Evolutionary conservation across 805 yeast genomes (phyloP).

Genomic region (Pichia heedii): DNA sequence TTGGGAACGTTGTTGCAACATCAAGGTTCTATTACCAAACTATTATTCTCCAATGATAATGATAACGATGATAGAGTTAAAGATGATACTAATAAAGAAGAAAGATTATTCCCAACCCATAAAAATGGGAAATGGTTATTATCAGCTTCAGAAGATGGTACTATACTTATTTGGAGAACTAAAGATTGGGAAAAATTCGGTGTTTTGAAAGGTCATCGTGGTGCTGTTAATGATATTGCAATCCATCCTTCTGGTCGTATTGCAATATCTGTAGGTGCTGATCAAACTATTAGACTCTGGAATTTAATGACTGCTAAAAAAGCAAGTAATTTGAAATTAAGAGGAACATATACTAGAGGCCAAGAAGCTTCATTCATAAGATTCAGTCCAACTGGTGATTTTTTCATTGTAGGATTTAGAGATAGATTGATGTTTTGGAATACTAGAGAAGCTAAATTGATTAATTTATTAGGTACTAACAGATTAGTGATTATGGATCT

Average conservation of each 20-base stretch:
- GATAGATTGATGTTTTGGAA: conserved; percentile 57
- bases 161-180: conserved; percentile 84
- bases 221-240: conserved; percentile 73
- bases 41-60: conserved; percentile 53
- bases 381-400: conserved; percentile 49
- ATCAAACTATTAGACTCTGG: conserved; percentile 82
- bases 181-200: conserved; percentile 96
- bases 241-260: conserved; percentile 87
- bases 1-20: conserved; percentile 85
- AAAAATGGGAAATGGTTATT: conserved; percentile 80
- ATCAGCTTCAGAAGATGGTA: conserved; percentile 87
- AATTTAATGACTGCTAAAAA: conserved; percentile 93
- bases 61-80: conserved; percentile 15
- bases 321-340: conserved; percentile 74
- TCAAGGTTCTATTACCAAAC: conserved; percentile 72
- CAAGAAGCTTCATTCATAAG: conserved; percentile 30
- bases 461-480: conserved; percentile 37
- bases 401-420: conserved; percentile 67
- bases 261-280: conserved; percentile 83
- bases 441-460: conserved; percentile 52
- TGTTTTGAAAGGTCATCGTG: conserved; percentile 79
- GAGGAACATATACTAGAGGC: conserved; percentile 56
- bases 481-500: conserved; percentile 55
- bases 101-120: conserved; percentile 14
- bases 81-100: conserved; percentile 1